Base-by-base conservation (phyloP, 495 filamentous ascomycete species). In the Amphirosellinia nigrospora region DNA sequence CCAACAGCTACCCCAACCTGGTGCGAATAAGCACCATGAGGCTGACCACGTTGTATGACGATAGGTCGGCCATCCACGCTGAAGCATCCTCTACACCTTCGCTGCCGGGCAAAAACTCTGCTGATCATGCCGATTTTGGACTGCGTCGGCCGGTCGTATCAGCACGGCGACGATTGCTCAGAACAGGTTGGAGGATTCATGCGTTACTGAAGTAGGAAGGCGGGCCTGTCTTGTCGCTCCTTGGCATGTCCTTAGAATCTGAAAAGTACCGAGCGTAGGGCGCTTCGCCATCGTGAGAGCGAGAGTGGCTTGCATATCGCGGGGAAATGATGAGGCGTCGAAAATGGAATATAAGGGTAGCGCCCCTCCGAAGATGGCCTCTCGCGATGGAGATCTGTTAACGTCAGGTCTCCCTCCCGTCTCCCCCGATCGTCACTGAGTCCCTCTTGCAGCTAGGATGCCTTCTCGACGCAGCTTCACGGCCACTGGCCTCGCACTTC, bases 391-490 rank as follows among this genome's bases (percentile, higher is more conserved):
- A 50, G 26, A 28, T 19, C 13, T 16, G 30, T 10, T 19, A 36
- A 46, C 46, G 30, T 19, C 41, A 65, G 46, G 32, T 53, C 28
- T 28, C 7, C n/a, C n/a, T n/a, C 32, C 21, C 28, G 10, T 52
- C 48, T 58, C 19, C 45, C 3, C 2, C 16, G 8, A 21, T 41
- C 11, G 43, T 30, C 28, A 15, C 38, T 45, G 19, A 52, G 32
- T 66, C 68, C 67, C 38, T 48, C 53, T 2, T 36, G 9, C 58
- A 62, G 63, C 58, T 50, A 75, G 70, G 67, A 82, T 77, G 58
- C 69, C 73, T 62, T 79, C 76, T 60, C 71, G 60, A 39, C 78
- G 79, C 28, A 80, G 80, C 64, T 77, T 81, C 59, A 66, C 46
- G 58, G 73, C 74, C 28, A 72, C 53, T 32, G 80, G 79, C 77